These are phyloP conservation scores for Hyparrhenia diplandra DNA, from an alignment of 176 grass and related monocot genomes.

Conservation along the genomic window DNA sequence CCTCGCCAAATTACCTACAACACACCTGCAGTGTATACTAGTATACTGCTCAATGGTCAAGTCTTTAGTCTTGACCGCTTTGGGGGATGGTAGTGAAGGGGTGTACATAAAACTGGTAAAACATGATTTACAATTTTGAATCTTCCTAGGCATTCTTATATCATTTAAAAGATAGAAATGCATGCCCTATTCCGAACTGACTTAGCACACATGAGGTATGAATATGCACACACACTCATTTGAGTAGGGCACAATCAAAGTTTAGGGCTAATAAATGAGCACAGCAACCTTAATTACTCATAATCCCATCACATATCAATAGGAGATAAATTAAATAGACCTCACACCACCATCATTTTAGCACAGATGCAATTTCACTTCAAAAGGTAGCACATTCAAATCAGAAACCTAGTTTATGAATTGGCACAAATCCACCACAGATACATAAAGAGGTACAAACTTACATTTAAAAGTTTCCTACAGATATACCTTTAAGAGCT, in stretches of 20 bases:
- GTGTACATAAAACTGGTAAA: not conserved
- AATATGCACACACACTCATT: conserved; percentile 3
- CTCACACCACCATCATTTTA: not conserved
- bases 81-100: not conserved
- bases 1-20: not conserved
- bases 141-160: not conserved
- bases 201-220: not conserved
- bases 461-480: conserved; percentile 25
- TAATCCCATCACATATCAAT: not conserved
- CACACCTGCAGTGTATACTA: not conserved
- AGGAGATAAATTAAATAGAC: conserved; percentile 15
- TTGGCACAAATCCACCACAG: conserved; percentile 2
- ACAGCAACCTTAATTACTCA: not conserved
- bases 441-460: conserved; percentile 20
- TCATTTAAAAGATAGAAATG: conserved; percentile 12
- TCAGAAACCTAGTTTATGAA: conserved; percentile 7
- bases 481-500: conserved; percentile 66
- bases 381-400: conserved; percentile 2
- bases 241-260: not conserved
- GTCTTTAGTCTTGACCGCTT: not conserved
- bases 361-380: conserved; percentile 4
- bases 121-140: not conserved
- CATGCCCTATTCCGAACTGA: not conserved
- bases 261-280: conserved; percentile 4
- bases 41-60: not conserved